These are phyloP conservation scores for Saccharomycopsis sp. DNA, from an alignment of 805 yeast genomes.

Conservation along the genomic window DNA sequence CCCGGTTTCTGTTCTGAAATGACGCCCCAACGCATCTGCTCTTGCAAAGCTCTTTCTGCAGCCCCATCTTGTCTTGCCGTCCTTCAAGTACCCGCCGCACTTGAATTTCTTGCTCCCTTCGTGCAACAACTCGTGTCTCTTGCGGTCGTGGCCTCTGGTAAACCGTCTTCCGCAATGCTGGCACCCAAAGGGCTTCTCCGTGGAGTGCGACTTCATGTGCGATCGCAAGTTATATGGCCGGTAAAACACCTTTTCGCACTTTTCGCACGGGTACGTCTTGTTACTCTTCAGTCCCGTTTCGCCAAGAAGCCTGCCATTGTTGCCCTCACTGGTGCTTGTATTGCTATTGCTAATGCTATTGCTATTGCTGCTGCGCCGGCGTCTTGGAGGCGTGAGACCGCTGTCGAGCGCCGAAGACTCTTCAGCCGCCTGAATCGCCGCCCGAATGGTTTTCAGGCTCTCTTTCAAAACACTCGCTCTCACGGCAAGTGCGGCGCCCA, in stretches of 20 bases:
- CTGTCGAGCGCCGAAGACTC: slow-evolving; percentile 28
- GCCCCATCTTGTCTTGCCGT: slow-evolving; percentile 59
- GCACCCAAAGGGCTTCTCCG: slow-evolving; percentile 64
- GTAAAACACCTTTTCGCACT: slow-evolving; percentile 68
- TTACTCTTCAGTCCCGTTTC: too few species aligned
- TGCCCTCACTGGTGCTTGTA: too few species aligned
- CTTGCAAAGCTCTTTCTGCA: slow-evolving; percentile 68
- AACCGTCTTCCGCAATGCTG: slow-evolving; percentile 55
- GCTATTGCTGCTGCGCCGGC: slow-evolving; percentile 2
- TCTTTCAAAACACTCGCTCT: too few species aligned
- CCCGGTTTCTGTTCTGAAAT: slow-evolving; percentile 69
- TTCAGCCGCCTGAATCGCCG: slow-evolving; percentile 21
- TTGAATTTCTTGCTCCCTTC: slow-evolving; percentile 61
- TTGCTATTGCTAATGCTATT: not conserved
- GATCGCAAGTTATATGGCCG: slow-evolving; percentile 75
- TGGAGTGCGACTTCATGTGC: slow-evolving; percentile 69
- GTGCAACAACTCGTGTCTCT: slow-evolving; percentile 69
- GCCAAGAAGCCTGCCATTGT: too few species aligned
- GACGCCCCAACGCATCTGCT: slow-evolving; percentile 70
- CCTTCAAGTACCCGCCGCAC: slow-evolving; percentile 53
- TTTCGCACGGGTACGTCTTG: slow-evolving; percentile 39
- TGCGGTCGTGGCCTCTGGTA: slow-evolving; percentile 70
- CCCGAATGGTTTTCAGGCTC: too few species aligned
- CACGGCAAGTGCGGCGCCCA: not conserved
- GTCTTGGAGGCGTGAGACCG: slow-evolving; percentile 14